These are phyloP conservation scores for Arthrobotrys megalospora DNA, from an alignment of 2,329 filamentous ascomycete genomes.

Conservation along the genomic window DNA sequence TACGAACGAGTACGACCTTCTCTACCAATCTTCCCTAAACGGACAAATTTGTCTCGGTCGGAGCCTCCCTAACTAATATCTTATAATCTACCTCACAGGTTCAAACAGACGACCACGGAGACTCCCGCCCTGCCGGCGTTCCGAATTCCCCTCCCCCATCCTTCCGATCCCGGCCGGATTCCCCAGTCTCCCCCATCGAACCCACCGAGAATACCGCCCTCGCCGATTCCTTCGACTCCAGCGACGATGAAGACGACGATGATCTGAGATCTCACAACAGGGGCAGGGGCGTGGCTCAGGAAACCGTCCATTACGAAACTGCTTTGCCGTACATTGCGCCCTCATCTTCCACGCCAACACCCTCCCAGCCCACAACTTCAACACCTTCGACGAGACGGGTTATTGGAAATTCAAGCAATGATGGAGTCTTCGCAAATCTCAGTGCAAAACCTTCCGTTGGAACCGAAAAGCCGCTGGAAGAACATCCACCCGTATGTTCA, in stretches of 20 bases:
- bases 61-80: conserved; percentile 26
- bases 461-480: conserved; percentile 82
- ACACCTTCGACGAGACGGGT: conserved; percentile 73
- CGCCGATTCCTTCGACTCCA: conserved; percentile 91
- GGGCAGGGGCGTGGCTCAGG: conserved; percentile 71
- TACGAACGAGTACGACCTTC: conserved; percentile 63
- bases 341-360: conserved; percentile 60
- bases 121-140: conserved; percentile 68
- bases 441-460: conserved; percentile 87
- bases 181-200: conserved; percentile 70
- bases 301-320: conserved; percentile 61
- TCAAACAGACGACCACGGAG: conserved; percentile 74
- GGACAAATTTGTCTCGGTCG: conserved; percentile 22
- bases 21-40: not conserved
- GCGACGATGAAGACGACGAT: conserved; percentile 80
- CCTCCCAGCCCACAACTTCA: conserved; percentile 63
- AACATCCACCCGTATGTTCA: conserved; percentile 87
- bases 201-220: conserved; percentile 76
- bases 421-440: conserved; percentile 96
- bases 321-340: conserved; percentile 59
- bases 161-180: conserved; percentile 87
- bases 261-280: conserved; percentile 90
- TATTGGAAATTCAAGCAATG: conserved; percentile 83
- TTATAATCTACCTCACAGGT: conserved; percentile 68
- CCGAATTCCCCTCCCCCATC: conserved; percentile 81